Base-by-base conservation (phyloP, 805 yeast genomes). In the Ogataea angusta region DNA sequence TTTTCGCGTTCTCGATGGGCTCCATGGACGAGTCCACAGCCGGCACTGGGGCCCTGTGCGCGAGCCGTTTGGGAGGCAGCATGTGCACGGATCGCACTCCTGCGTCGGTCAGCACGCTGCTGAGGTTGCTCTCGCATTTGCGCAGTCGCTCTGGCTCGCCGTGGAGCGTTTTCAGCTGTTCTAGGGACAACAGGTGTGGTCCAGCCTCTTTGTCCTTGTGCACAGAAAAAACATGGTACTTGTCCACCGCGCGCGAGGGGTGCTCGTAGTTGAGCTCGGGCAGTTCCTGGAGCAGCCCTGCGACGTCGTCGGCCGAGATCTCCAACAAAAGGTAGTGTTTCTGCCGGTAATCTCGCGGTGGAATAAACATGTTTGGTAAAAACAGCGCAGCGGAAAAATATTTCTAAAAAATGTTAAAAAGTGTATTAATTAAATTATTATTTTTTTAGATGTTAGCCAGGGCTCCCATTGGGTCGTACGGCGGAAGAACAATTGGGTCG, bases 381-480 rank as follows among this genome's bases (percentile, higher is more conserved):
- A 38, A 38, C 43, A 40, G 38, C 43, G 16, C 43, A 34, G 32
- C 36, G 36, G 36, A 35, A 26, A 26, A 22, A 22, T 18, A 35
- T 27, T 22, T 24, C 27, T 24, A 27, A 9, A 34, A 19, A 34
- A 16, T 6, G 8, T 4, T 6, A 4, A 19, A 19, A 19, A 6
- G 21, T 19, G 21, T 19, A 19, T 6, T 7, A 19, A 19, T 19
- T 19, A 19, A 19, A 19, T 6, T 19, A 19, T 2, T 19, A 19
- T 22, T 14, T 16, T 17, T 24, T 14, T 33, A 38, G 33, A 38
- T 38, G n/a, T 15, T 30, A 27, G 89, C 89, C 39, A 82, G 61
- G 2, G 89, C 85, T 38, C 89, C 90, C 81, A 81, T 80, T 38
- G 90, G 88, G 57, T 82, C 90, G 78, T 86, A 82, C 9, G 85